A percentile compares a stretch with the other conserved stretches of the same genome.
phyloP scores from a whole-genome alignment of 2,329 filamentous ascomycete genomes.

The Cladophialophora psammophila region DNA sequence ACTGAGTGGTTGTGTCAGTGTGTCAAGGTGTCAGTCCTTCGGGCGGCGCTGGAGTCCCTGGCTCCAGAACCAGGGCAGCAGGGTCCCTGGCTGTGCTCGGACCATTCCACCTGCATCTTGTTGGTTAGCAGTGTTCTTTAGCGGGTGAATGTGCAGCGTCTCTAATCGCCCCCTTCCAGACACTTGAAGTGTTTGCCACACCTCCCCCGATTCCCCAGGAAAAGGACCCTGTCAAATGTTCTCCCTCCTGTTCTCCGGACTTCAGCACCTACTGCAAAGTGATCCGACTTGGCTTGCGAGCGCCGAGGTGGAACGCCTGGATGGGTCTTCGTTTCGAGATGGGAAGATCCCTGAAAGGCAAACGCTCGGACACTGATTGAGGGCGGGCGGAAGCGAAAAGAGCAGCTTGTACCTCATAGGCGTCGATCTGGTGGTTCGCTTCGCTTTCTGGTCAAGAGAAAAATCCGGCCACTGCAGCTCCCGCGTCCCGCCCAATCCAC shows the following conservation, averaged over 20 bases:
- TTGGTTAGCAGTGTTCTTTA: background rate
- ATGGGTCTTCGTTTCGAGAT: background rate
- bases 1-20: slow-evolving; percentile 6
- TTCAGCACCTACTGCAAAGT: background rate
- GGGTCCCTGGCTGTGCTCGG: background rate
- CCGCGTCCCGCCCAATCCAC: background rate
- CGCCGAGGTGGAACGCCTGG: slow-evolving; percentile 5
- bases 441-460: background rate
- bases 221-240: background rate
- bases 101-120: background rate
- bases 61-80: background rate
- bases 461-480: background rate
- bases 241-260: background rate
- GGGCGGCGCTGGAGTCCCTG: background rate
- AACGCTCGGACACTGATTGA: background rate
- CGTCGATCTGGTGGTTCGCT: slow-evolving; percentile 8
- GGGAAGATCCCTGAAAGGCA: background rate
- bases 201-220: background rate
- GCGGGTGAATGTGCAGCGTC: background rate
- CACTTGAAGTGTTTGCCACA: background rate
- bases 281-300: background rate
- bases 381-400: background rate
- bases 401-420: background rate
- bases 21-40: background rate
- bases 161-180: background rate